These are phyloP conservation scores for Entomortierella chlamydospora DNA, from an alignment of 192 early-diverging fungal species.

Conservation along the genomic window DNA sequence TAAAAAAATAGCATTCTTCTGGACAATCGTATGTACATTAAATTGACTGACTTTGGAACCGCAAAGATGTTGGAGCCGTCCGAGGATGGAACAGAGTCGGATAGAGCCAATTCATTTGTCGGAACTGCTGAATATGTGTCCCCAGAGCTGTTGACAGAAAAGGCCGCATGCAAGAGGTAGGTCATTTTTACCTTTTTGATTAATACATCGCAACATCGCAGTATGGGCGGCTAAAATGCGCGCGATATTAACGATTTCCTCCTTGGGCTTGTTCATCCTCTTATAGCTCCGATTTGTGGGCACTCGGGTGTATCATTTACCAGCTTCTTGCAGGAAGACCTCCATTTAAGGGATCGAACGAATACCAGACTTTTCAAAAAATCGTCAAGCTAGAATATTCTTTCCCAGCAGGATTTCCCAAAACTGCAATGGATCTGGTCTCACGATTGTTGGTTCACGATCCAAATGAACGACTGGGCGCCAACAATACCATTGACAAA, in stretches of 20 bases:
- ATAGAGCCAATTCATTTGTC: constrained; percentile 90
- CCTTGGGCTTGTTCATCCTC: no score
- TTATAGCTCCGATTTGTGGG: constrained; percentile 82
- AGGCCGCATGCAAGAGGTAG: constrained; percentile 80
- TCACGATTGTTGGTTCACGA: constrained; percentile 76
- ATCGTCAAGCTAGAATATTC: constrained; percentile 90
- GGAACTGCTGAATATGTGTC: constrained; percentile 99
- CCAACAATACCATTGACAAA: constrained; percentile 66
- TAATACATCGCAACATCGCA: no score
- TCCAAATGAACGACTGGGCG: constrained; percentile 71
- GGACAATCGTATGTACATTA: constrained; percentile 90
- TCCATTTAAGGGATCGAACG: constrained; percentile 95
- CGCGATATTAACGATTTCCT: no score
- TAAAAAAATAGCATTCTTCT: constrained; percentile 79
- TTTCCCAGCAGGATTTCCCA: constrained; percentile 82
- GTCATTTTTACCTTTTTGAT: background rate
- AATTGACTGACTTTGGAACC: constrained; percentile 96
- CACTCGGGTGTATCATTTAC: constrained; percentile 91
- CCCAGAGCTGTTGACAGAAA: constrained; percentile 94
- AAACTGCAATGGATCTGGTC: constrained; percentile 79
- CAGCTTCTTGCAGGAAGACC: constrained; percentile 90
- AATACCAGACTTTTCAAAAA: constrained; percentile 97
- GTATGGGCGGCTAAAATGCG: no score
- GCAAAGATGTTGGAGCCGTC: constrained; percentile 79
- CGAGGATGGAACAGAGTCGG: constrained; percentile 55